These are phyloP conservation scores for Scedosporium dehoogii DNA, from an alignment of 2,329 filamentous ascomycete genomes.

Conservation along the genomic window DNA sequence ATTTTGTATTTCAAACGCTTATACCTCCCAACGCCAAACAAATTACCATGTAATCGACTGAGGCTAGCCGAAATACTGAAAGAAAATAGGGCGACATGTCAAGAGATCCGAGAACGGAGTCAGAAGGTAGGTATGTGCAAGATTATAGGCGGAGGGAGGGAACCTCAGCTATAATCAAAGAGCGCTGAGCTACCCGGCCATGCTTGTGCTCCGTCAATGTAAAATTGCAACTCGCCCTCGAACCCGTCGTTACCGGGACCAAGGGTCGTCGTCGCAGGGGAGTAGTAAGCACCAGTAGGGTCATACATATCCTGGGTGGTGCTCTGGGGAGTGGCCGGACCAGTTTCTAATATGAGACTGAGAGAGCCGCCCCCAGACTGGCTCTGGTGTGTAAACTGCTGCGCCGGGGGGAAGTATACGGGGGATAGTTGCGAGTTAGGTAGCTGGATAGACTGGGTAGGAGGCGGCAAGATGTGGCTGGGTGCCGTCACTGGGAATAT, in stretches of 20 bases:
- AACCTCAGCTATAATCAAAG: neutral
- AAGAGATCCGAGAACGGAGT: neutral
- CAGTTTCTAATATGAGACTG: neutral
- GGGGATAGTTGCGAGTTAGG: neutral
- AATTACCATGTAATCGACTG: too few relatives aligned
- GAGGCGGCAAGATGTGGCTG: neutral
- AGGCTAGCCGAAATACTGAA: too few relatives aligned
- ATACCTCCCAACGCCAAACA: too few relatives aligned
- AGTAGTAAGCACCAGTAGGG: neutral
- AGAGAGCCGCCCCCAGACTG: neutral
- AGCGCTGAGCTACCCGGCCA: neutral
- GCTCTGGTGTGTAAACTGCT: neutral
- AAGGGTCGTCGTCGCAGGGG: constrained; percentile 12
- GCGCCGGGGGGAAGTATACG: neutral
- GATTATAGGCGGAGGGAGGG: neutral
- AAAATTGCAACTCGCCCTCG: constrained; percentile 33
- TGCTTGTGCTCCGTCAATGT: constrained; percentile 26
- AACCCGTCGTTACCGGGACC: constrained; percentile 33
- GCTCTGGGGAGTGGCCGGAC: neutral
- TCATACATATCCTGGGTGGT: neutral
- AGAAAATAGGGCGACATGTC: too few relatives aligned
- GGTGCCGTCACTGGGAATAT: neutral
- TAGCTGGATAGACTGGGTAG: neutral
- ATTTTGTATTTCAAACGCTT: too few relatives aligned
- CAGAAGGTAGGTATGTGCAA: neutral